phyloP scores from a whole-genome alignment of 768 basidiomycete genomes.

The Serendipita indica region DNA sequence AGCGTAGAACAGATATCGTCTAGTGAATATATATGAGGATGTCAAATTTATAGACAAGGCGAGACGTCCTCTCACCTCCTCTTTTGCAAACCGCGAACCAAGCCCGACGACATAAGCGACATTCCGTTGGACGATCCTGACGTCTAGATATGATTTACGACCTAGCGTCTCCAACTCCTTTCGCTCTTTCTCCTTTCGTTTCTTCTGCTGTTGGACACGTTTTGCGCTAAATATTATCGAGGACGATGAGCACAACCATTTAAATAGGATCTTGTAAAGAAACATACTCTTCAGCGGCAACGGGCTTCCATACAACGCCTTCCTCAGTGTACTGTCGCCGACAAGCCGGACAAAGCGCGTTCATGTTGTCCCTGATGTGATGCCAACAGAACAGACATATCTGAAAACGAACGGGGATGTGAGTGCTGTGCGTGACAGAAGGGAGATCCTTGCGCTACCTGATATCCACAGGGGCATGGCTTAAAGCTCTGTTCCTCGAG shows the following conservation, averaged over 20 bases:
- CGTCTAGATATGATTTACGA: slow-evolving; percentile 75
- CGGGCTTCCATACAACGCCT: slow-evolving; percentile 85
- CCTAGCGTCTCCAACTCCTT: slow-evolving; percentile 84
- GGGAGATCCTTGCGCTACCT: slow-evolving; percentile 40
- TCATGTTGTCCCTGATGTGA: slow-evolving; percentile 91
- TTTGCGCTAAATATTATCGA: slow-evolving; percentile 48
- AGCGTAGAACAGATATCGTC: slow-evolving; percentile 85
- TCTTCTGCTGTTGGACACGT: slow-evolving; percentile 88
- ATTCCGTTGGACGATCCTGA: slow-evolving; percentile 91
- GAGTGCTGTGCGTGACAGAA: not conserved
- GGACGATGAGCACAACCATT: slow-evolving; percentile 5
- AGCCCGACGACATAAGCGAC: slow-evolving; percentile 95
- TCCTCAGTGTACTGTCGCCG: slow-evolving; percentile 86
- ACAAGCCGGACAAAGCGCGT: slow-evolving; percentile 93
- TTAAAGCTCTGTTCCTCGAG: slow-evolving; percentile 98
- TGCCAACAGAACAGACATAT: slow-evolving; percentile 99
- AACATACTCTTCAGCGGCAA: slow-evolving; percentile 87
- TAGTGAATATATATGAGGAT: slow-evolving; percentile 20
- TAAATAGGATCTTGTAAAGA: slow-evolving; percentile 1
- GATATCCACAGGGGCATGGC: slow-evolving; percentile 97
- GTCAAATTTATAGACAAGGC: not conserved
- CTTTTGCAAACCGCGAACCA: slow-evolving; percentile 84
- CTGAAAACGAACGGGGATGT: slow-evolving; percentile 28
- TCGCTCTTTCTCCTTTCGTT: slow-evolving; percentile 82
- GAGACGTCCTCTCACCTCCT: slow-evolving; percentile 52